Percentiles rank a stretch among this genome's conserved stretches.
phyloP scores from a whole-genome alignment of 345 rosid genomes.

The Citrus cavaleriei region DNA sequence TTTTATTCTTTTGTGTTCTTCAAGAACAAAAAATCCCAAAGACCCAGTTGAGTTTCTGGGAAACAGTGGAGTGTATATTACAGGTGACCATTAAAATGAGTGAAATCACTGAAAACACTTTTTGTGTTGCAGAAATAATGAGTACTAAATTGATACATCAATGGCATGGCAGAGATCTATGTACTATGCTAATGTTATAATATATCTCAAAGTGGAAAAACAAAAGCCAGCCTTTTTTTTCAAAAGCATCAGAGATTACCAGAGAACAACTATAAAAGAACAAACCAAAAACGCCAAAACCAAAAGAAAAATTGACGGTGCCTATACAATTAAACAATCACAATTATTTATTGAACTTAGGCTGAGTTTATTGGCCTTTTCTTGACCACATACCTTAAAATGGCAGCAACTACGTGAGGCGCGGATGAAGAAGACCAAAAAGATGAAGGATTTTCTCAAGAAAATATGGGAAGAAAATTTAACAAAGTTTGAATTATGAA shows the following conservation, averaged over 20 bases:
- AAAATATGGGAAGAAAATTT: background rate
- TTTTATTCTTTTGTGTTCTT: background rate
- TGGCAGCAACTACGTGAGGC: background rate
- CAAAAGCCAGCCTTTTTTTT: background rate
- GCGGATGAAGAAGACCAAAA: background rate
- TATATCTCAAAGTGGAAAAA: constrained; percentile 2
- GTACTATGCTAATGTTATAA: background rate
- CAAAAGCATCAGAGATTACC: background rate
- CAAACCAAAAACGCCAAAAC: background rate
- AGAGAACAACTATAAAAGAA: background rate
- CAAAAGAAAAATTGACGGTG: background rate
- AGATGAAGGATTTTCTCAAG: background rate
- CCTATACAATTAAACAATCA: background rate
- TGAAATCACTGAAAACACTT: background rate
- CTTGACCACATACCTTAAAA: background rate
- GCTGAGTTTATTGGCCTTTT: background rate
- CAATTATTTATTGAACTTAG: background rate
- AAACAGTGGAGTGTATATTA: background rate
- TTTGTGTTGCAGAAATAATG: background rate
- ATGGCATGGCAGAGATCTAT: constrained; percentile 13
- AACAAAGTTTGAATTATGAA: background rate
- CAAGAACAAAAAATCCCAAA: background rate
- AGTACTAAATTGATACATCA: background rate
- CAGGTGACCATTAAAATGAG: background rate
- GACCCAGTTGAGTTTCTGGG: background rate